These are phyloP conservation scores for Berberis vulgaris DNA, from an alignment of 164 flowering plant genomes.

Conservation along the genomic window DNA sequence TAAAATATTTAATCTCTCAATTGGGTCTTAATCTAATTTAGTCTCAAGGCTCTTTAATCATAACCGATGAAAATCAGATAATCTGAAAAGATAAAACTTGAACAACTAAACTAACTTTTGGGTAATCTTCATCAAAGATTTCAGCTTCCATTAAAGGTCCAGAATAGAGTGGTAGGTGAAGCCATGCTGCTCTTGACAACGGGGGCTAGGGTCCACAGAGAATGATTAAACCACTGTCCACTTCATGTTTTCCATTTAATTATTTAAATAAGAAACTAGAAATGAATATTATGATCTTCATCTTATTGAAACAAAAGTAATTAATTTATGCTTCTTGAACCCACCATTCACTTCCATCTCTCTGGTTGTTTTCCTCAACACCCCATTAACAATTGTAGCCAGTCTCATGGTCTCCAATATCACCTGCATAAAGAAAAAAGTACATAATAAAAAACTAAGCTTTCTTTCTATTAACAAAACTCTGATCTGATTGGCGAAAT, in stretches of 20 bases:
- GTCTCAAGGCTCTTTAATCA: no score
- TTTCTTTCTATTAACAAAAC: not conserved
- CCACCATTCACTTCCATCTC: slow-evolving; percentile 46
- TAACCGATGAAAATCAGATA: no score
- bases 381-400: slow-evolving; percentile 46
- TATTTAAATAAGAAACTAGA: not conserved
- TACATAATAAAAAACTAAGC: not conserved
- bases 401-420: slow-evolving; percentile 41
- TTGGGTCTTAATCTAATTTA: no score
- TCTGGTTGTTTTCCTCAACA: slow-evolving; percentile 34
- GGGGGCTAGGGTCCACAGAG: slow-evolving; percentile 5
- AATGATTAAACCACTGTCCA: slow-evolving; percentile 3
- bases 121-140: no score
- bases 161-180: slow-evolving; percentile 4
- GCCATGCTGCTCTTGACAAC: not conserved
- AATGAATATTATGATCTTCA: slow-evolving; percentile 5
- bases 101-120: no score
- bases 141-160: not conserved
- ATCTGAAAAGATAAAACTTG: no score
- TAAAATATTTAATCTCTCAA: no score
- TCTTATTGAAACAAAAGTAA: not conserved
- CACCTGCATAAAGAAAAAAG: slow-evolving; percentile 26
- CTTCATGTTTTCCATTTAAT: not conserved
- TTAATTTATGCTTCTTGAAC: slow-evolving; percentile 2
- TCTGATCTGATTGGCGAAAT: not conserved